Conservation (phyloP, 1,284 basidiomycete species). For the Ceratobasidium sp. region DNA sequence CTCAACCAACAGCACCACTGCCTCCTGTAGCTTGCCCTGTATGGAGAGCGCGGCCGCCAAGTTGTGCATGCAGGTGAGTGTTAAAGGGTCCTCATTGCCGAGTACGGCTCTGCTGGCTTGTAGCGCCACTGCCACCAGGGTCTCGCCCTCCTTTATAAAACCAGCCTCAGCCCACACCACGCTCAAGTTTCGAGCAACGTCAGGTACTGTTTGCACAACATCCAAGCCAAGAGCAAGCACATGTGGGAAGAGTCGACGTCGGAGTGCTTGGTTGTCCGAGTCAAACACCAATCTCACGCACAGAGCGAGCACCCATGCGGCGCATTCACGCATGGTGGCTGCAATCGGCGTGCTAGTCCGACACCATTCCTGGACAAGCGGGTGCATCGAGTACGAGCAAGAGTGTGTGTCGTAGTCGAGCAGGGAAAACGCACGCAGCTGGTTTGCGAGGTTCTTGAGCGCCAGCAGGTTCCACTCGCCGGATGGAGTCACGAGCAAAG, state of each 20-base stretch:
- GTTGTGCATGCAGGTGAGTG: not conserved
- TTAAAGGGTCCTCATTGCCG: not conserved
- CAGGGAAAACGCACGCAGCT: too few species aligned
- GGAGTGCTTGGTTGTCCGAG: not conserved
- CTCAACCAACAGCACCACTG: not conserved
- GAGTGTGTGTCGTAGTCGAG: not conserved
- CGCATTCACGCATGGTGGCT: not conserved
- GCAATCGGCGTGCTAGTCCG: not conserved
- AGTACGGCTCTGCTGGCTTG: not conserved
- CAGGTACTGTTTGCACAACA: not conserved
- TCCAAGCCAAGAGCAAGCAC: not conserved
- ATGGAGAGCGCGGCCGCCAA: not conserved
- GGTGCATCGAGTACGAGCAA: not conserved
- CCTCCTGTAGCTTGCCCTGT: not conserved
- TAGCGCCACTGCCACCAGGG: not conserved
- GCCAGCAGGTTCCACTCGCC: too few species aligned
- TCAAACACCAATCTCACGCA: not conserved
- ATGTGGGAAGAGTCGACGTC: constrained; percentile 4
- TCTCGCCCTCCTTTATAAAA: not conserved
- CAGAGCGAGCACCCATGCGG: constrained; percentile 4
- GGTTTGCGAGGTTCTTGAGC: too few species aligned
- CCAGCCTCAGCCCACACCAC: not conserved
- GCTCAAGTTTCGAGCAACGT: not conserved
- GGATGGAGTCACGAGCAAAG: too few species aligned
- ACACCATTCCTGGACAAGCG: constrained; percentile 13